These are phyloP conservation scores for Yarrowia alimentaria DNA, from an alignment of 805 yeast species.

Conservation along the genomic window DNA sequence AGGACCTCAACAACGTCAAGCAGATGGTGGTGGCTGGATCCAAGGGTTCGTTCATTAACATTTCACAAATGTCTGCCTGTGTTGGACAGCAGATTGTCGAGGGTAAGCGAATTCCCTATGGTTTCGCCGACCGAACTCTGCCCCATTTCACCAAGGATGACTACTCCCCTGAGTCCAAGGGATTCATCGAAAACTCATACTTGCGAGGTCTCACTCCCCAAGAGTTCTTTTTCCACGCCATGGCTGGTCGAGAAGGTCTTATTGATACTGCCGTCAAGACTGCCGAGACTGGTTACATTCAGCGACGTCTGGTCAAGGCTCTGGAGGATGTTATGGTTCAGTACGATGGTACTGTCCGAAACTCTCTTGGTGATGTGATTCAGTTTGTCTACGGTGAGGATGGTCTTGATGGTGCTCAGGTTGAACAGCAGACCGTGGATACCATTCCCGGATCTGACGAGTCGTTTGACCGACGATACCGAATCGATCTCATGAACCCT, in stretches of 20 bases:
- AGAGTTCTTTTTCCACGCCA: constrained; percentile 98
- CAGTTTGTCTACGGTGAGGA: constrained; percentile 98
- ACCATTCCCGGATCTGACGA: constrained; percentile 90
- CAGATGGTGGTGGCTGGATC: constrained; percentile 99
- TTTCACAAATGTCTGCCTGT: constrained; percentile 99
- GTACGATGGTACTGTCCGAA: constrained; percentile 97
- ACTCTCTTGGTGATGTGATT: constrained; percentile 92
- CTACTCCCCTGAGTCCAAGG: constrained; percentile 97
- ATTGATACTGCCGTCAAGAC: constrained; percentile 99
- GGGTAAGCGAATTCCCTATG: constrained; percentile 98
- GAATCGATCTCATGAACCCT: constrained; percentile 73
- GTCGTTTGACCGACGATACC: constrained; percentile 77
- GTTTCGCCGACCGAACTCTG: constrained; percentile 91
- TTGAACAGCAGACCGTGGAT: constrained; percentile 93
- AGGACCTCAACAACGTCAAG: constrained; percentile 91
- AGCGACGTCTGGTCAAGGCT: constrained; percentile 96
- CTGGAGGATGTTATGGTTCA: constrained; percentile 97
- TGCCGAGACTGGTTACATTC: constrained; percentile 98
- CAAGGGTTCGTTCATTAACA: constrained; percentile 97
- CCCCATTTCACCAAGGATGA: constrained; percentile 99
- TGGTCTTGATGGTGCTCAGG: constrained; percentile 97
- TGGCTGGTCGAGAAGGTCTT: constrained; percentile 99
- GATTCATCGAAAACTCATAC: constrained; percentile 96
- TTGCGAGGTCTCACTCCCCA: constrained; percentile 97
- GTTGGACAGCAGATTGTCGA: constrained; percentile 99